Evolutionary conservation across 2,329 filamentous ascomycete genomes (phyloP).

Genomic region (Fusarium tricinctum): DNA sequence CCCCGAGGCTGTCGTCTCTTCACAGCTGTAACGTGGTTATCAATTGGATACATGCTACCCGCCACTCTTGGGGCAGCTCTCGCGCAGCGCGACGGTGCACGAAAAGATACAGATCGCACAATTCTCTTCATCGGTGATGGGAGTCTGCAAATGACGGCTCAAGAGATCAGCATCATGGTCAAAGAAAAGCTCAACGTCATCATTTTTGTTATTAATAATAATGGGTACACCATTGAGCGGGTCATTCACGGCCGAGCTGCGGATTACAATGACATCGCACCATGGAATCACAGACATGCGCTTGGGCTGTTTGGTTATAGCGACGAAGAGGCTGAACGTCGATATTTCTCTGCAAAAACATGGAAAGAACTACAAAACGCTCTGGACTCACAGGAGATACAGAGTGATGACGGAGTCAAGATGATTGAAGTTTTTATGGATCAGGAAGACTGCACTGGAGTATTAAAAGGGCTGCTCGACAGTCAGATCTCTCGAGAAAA

Average conservation of each 20-base stretch:
- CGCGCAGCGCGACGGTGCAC: conserved; percentile 2
- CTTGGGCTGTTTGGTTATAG: conserved; percentile 15
- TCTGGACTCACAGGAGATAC: background rate
- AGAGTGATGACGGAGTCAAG: conserved; percentile 3
- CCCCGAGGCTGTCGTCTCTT: conserved; percentile 3
- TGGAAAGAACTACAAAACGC: conserved; percentile 11
- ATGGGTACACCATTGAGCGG: conserved; percentile 27
- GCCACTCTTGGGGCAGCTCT: conserved; percentile 21
- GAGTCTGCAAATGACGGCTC: conserved; percentile 21
- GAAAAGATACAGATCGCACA: background rate
- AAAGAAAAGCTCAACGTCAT: conserved; percentile 24
- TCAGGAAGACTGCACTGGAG: conserved; percentile 22
- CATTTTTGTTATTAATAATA: conserved; percentile 25
- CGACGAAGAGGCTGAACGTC: background rate
- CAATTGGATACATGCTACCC: conserved; percentile 30
- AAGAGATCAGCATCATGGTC: conserved; percentile 25
- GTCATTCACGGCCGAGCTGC: conserved; percentile 20
- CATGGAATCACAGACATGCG: conserved; percentile 21
- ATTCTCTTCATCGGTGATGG: conserved; percentile 25
- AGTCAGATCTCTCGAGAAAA: conserved; percentile 1
- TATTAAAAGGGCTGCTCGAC: conserved; percentile 3
- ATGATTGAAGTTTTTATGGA: conserved; percentile 27
- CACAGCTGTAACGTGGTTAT: conserved; percentile 22
- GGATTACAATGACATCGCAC: conserved; percentile 22
- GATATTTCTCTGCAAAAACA: conserved; percentile 4